Conservation (phyloP, 805 yeast genomes). For the Wickerhamiella spandovensis region DNA sequence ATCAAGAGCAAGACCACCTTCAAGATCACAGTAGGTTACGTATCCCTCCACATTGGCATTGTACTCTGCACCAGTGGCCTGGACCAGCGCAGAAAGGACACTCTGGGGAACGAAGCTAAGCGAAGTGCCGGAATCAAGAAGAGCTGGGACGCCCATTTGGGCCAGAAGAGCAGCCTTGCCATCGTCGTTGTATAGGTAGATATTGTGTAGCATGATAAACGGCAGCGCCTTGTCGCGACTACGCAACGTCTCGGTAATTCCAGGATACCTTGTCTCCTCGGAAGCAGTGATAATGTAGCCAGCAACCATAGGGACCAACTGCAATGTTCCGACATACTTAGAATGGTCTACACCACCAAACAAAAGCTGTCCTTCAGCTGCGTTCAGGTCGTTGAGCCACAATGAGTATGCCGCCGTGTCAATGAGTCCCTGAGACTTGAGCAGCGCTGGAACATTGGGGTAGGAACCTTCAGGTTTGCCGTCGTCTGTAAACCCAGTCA, state of each 20-base stretch:
- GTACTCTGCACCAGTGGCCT: slow-evolving; percentile 28
- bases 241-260: neutral
- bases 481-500: slow-evolving; percentile 8
- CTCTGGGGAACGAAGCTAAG: slow-evolving; percentile 29
- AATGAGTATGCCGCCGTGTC: slow-evolving; percentile 34
- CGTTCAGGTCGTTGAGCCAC: slow-evolving; percentile 27
- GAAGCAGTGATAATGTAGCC: neutral
- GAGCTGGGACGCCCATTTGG: slow-evolving; percentile 22
- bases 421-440: slow-evolving; percentile 37
- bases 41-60: slow-evolving; percentile 26
- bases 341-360: slow-evolving; percentile 35
- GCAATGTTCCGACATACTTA: slow-evolving; percentile 30
- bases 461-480: slow-evolving; percentile 26
- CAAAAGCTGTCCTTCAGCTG: slow-evolving; percentile 28
- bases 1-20: slow-evolving; percentile 6
- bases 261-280: neutral
- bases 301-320: slow-evolving; percentile 21
- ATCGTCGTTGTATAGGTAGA: slow-evolving; percentile 3
- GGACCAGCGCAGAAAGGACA: slow-evolving; percentile 13
- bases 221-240: neutral
- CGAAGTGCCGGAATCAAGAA: slow-evolving; percentile 45
- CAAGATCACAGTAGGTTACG: slow-evolving; percentile 4
- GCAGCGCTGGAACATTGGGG: slow-evolving; percentile 47
- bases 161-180: slow-evolving; percentile 5
- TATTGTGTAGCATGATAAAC: neutral